Base-by-base conservation (phyloP, 2,329 filamentous ascomycete genomes). In the Penicillium sp. region DNA sequence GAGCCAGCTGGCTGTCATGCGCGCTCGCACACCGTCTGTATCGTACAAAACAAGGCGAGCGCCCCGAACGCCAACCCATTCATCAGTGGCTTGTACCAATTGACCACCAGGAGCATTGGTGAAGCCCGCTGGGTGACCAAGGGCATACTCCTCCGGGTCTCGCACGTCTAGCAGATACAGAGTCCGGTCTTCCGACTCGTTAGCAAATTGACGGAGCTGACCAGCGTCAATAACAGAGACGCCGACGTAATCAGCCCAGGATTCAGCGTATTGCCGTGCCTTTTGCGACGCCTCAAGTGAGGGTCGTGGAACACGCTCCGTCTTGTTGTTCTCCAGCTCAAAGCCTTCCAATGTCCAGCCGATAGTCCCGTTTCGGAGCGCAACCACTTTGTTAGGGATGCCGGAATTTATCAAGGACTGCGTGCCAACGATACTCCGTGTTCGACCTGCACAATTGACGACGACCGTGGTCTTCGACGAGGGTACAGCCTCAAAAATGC, bases 361-460 rank as follows among this genome's bases (percentile, higher is more conserved):
- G 40, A 69, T 69, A 5, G 67, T 69, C 11, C 67, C 67, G 53
- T 69, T 68, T 28, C 63, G 57, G 6, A 69, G 63, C 5, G 67
- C 67, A 35, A 65, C 42, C 7, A 69, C 66, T 47, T 61, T 66
- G 47, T 69, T 67, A 0, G 61, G 62, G 11, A 69, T 58, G 1
- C 60, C 54, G 3, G 62, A 61, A 28, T 69, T 68, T 30, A 70
- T 57, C 40, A 70, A 59, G 11, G 65, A 66, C 56, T 70, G 67
- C 1, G 67, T 62, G 0, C 67, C 67, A 24, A 70, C 38, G 47
- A 70, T 68, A 51, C 66, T 66, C n/a, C 67, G 65, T 3, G 67
- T 70, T n/a, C 67, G 65, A 38, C 67, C 67, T 2, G 67, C 67
- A 43, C 67, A 70, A 46, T 70, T 64, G 14, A 70, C 67, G 8